Conservation (phyloP, 495 filamentous ascomycete genomes). For the Aspergillus ostianus region DNA sequence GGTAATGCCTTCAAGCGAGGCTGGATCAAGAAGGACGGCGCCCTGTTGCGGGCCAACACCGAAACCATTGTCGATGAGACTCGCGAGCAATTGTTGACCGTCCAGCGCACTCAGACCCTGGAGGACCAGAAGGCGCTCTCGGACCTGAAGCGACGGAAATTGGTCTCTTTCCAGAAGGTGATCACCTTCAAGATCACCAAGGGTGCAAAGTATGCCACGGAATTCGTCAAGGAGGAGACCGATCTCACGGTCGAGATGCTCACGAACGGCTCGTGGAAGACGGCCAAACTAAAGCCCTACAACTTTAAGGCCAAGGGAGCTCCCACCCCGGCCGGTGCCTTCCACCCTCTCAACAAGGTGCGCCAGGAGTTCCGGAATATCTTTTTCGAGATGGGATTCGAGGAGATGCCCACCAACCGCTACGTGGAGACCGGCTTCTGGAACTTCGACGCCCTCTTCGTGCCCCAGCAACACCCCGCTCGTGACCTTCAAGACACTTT, state of each 20-base stretch:
- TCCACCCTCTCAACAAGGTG: constrained; percentile 95
- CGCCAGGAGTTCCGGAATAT: constrained; percentile 91
- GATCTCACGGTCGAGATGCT: constrained; percentile 95
- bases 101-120: constrained; percentile 65
- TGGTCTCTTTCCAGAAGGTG: constrained; percentile 77
- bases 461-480: constrained; percentile 95
- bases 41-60: constrained; percentile 55
- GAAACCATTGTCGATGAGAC: constrained; percentile 77
- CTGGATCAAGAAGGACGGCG: constrained; percentile 90
- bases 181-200: constrained; percentile 79
- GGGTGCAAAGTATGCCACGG: constrained; percentile 78
- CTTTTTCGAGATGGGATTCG: constrained; percentile 79
- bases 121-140: constrained; percentile 67
- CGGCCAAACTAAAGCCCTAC: constrained; percentile 88
- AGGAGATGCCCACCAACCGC: constrained; percentile 53
- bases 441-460: constrained; percentile 97
- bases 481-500: constrained; percentile 97
- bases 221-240: constrained; percentile 90
- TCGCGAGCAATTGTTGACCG: constrained; percentile 65
- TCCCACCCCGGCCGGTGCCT: constrained; percentile 71
- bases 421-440: constrained; percentile 97
- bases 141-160: constrained; percentile 86
- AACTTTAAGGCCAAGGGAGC: constrained; percentile 94
- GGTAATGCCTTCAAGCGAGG: constrained; percentile 94
- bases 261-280: constrained; percentile 63